phyloP scores from a whole-genome alignment of 2,329 filamentous ascomycete genomes.

The Aspergillus fumigatiaffinis region DNA sequence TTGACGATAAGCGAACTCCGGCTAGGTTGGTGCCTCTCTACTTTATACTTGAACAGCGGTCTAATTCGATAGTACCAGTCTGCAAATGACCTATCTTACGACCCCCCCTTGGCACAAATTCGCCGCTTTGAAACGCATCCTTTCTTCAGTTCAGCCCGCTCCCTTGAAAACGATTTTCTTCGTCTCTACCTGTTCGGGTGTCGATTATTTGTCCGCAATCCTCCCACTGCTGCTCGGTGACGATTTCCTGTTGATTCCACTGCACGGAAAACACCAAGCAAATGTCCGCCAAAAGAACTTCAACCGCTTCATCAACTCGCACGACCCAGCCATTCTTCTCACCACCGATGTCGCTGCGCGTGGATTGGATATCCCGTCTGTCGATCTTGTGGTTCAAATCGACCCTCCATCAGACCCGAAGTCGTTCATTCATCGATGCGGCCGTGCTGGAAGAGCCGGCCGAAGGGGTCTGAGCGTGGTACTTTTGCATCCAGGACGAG shows the following conservation, averaged over 20 bases:
- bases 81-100: slow-evolving; percentile 85
- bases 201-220: slow-evolving; percentile 87
- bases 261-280: slow-evolving; percentile 89
- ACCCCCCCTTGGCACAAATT: slow-evolving; percentile 76
- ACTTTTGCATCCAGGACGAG: slow-evolving; percentile 76
- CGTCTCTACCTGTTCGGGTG: slow-evolving; percentile 86
- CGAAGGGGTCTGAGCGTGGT: slow-evolving; percentile 77
- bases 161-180: slow-evolving; percentile 89
- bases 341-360: slow-evolving; percentile 91
- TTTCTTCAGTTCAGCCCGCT: slow-evolving; percentile 64
- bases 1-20: slow-evolving; percentile 81
- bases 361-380: slow-evolving; percentile 85
- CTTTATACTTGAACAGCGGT: background rate
- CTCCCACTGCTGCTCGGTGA: slow-evolving; percentile 68
- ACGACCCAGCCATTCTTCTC: slow-evolving; percentile 73
- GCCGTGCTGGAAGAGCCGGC: slow-evolving; percentile 60
- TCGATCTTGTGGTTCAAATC: slow-evolving; percentile 86
- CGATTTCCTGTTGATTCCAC: slow-evolving; percentile 66
- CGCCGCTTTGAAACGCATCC: slow-evolving; percentile 65
- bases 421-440: slow-evolving; percentile 66
- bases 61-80: slow-evolving; percentile 40
- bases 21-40: slow-evolving; percentile 51
- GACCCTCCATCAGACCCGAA: slow-evolving; percentile 86
- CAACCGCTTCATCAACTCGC: slow-evolving; percentile 68
- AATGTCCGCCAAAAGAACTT: slow-evolving; percentile 89